Conservation (phyloP, 2,329 filamentous ascomycete genomes). For the Alternaria incomplexa region DNA sequence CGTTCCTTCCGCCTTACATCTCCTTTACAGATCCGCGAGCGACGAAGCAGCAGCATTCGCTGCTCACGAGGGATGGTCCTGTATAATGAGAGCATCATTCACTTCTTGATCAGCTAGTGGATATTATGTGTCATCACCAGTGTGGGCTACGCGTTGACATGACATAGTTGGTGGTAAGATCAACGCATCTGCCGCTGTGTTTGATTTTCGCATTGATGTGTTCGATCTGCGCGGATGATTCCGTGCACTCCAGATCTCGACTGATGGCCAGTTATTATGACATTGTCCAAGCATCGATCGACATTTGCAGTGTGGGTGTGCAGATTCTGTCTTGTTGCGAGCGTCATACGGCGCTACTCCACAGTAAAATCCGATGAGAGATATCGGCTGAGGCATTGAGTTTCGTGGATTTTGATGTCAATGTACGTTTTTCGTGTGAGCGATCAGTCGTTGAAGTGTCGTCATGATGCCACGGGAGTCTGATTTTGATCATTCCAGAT, state of each 20-base stretch:
- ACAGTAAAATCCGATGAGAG: background rate
- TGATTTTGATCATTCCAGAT: background rate
- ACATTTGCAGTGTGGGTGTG: background rate
- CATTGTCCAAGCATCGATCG: background rate
- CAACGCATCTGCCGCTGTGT: background rate
- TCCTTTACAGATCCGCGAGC: background rate
- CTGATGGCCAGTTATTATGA: background rate
- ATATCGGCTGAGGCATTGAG: background rate
- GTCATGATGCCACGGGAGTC: background rate
- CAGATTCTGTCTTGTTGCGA: background rate
- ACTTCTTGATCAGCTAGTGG: background rate
- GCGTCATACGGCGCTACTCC: background rate
- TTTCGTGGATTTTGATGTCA: background rate
- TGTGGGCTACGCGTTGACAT: background rate
- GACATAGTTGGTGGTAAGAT: background rate
- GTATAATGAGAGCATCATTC: background rate
- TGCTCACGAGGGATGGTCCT: too few species aligned
- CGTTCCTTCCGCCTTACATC: background rate
- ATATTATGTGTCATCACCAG: background rate
- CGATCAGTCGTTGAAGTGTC: background rate
- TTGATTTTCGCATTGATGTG: background rate
- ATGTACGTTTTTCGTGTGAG: background rate
- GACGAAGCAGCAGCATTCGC: background rate
- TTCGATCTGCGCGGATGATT: background rate
- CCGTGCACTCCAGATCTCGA: background rate